phyloP scores from a whole-genome alignment of 2,329 filamentous ascomycete genomes.

The Penicillium crustosum region DNA sequence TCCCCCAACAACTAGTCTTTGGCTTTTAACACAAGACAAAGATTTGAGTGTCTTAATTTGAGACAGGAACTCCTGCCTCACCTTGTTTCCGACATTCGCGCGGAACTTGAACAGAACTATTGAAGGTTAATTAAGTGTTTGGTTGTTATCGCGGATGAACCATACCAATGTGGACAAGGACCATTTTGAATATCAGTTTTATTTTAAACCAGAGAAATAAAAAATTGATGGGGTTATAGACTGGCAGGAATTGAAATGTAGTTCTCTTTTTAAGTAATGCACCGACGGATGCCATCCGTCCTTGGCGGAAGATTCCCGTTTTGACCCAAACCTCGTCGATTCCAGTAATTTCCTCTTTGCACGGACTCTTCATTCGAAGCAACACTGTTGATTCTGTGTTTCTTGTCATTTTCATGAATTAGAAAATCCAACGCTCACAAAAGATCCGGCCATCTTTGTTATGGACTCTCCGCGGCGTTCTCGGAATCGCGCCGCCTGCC shows the following conservation, averaged over 20 bases:
- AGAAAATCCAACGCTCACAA: background rate
- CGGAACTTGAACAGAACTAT: slow-evolving; percentile 55
- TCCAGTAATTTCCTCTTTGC: background rate
- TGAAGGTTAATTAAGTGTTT: background rate
- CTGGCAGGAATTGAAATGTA: background rate
- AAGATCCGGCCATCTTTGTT: too few relatives aligned
- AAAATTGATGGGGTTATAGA: background rate
- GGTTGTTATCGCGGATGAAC: background rate
- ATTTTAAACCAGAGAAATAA: background rate
- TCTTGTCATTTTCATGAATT: background rate
- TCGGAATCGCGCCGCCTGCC: slow-evolving; percentile 37
- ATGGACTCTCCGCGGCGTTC: slow-evolving; percentile 32
- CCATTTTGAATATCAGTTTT: slow-evolving; percentile 19
- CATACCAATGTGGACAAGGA: slow-evolving; percentile 29
- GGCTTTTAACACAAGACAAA: slow-evolving; percentile 50
- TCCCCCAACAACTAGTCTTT: slow-evolving; percentile 53
- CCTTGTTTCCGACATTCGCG: slow-evolving; percentile 42
- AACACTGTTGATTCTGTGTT: too few relatives aligned
- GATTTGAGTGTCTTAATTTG: slow-evolving; percentile 53
- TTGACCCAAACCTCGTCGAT: background rate
- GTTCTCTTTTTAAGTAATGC: background rate
- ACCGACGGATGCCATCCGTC: slow-evolving; percentile 2
- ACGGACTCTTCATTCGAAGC: background rate
- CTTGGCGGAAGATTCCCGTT: slow-evolving; percentile 5
- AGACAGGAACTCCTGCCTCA: slow-evolving; percentile 48